Evolutionary conservation across 1,284 basidiomycete genomes (phyloP), one percentile per base, ranked within the genome.

Genomic region (Mrakiaceae sp.): DNA sequence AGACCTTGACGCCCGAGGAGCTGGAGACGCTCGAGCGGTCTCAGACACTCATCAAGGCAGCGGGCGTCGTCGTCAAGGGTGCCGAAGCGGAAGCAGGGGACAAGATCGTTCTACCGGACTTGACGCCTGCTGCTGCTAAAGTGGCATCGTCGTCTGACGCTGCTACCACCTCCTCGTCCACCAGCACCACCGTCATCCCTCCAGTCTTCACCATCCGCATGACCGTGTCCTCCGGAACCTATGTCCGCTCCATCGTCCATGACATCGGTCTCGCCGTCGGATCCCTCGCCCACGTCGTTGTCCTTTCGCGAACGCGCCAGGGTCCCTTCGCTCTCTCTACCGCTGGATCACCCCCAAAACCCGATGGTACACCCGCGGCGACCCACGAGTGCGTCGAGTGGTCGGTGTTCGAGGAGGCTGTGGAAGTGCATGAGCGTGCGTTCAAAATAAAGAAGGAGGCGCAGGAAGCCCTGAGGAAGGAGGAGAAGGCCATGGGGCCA

Each of bases 161-260:
- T 4, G 74, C 69, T 12, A 50, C 27, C 27, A 27, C 42, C 10
- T 40, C 60, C 11, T 3, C 52, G 3, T 43, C 58, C 2, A 64
- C 62, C 12, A 4, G 40, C 66, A 16, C 57, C 47, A 49, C 43
- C 4, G 70, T 58, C 47, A 58, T 72, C 12, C 88, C 92, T 1
- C 82, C 86, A 0, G 86, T 86, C n/a, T 95, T 97, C 74, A 86
- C 87, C 9, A 78, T 97, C 67, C 83, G 82, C 64, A 94, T 97
- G 91, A 87, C 82, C 65, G 94, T 96, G 7, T 91, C 90, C 14
- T 88, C 88, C n/a, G 93, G 93, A 40, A 97, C 93, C n/a, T 97
- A 97, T 72, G 92, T 97, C 57, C 86, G 93, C 60, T 90, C 87
- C 2, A 86, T 96, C 69, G 87, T 92, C 56, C 91, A 97, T 74